Base-by-base conservation (phyloP, 306 rosid species). In the Purshia tridentata region DNA sequence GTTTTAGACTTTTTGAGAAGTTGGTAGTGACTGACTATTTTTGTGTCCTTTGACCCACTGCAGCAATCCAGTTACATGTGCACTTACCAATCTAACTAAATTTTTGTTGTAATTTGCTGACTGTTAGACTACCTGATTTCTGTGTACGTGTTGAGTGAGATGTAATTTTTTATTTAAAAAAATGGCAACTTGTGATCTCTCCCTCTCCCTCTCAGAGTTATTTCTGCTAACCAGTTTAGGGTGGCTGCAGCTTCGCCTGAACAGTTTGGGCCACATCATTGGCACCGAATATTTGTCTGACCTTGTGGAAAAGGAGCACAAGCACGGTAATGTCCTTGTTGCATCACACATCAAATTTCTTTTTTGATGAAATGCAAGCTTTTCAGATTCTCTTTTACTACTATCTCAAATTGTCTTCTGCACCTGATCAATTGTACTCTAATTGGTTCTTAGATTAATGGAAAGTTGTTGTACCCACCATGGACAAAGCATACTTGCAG, bases 231-330 rank as follows among this genome's bases (percentile, higher is more conserved):
- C 77, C 56, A 4, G 22, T 79, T 47, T 73, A 35, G 70, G 76
- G 61, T 73, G 75, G 37, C 82, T 90, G 89, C 93, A 95, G 98
- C 90, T 91, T 84, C 96, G 98, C 76, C 68, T 95, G 72, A 86
- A 88, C 87, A 86, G 88, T 62, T 0, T 85, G 65, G 99, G 99
- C 39, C 87, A 85, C 18, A 95, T 91, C 76, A 81, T 88, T 5
- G 99, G 99, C 86, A 89, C 98, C 35, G 98, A 91, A 80, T 95
- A 90, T 83, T 4, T 95, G 76, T 90, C 96, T 79, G 99, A 95
- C 84, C 99, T 95, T 65, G 99, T 95, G 48, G 98, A 95, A 79
- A 95, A 84, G 84, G 98, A 82, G 75, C 95, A 95, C 78, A 81
- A 84, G 16, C 93, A 88, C 54, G 97, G 99, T 95, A 95, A 79